A percentile compares a stretch with the other conserved stretches of the same genome.
Evolutionary conservation across 495 filamentous ascomycete species (phyloP).

Genomic region (Lophiostoma macrostomum): DNA sequence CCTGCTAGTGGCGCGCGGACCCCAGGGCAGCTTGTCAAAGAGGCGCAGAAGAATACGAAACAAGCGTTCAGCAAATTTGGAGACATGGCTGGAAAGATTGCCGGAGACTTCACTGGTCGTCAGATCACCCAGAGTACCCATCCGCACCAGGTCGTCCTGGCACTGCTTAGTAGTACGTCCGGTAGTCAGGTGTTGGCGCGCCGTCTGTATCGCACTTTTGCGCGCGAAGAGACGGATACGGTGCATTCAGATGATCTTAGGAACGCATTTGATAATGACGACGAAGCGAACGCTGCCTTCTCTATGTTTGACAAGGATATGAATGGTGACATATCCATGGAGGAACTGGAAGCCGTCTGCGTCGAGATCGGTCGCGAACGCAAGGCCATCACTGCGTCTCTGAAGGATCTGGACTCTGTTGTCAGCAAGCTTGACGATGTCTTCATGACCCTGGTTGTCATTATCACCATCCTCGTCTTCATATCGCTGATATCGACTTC

Average conservation of each 20-base stretch:
- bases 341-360: constrained; percentile 88
- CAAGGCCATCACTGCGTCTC: constrained; percentile 87
- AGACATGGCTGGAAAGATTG: constrained; percentile 83
- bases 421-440: constrained; percentile 87
- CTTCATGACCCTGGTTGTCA: constrained; percentile 76
- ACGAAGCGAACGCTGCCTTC: constrained; percentile 91
- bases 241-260: constrained; percentile 74
- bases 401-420: constrained; percentile 94
- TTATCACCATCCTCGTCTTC: constrained; percentile 80
- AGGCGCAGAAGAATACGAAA: constrained; percentile 66
- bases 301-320: constrained; percentile 93
- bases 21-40: constrained; percentile 60
- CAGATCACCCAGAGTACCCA: constrained; percentile 71
- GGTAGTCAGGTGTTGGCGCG: constrained; percentile 86
- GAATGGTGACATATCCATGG: constrained; percentile 95
- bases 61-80: constrained; percentile 75
- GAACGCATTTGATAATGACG: constrained; percentile 74
- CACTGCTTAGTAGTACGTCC: constrained; percentile 66
- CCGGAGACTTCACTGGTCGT: constrained; percentile 90
- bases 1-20: constrained; percentile 62
- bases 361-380: constrained; percentile 93
- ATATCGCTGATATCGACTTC: constrained; percentile 85
- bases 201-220: constrained; percentile 88
- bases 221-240: constrained; percentile 67
- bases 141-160: constrained; percentile 76